Evolutionary conservation across 805 yeast species (phyloP).

Genomic region (Lipomyces yamanashiensis): DNA sequence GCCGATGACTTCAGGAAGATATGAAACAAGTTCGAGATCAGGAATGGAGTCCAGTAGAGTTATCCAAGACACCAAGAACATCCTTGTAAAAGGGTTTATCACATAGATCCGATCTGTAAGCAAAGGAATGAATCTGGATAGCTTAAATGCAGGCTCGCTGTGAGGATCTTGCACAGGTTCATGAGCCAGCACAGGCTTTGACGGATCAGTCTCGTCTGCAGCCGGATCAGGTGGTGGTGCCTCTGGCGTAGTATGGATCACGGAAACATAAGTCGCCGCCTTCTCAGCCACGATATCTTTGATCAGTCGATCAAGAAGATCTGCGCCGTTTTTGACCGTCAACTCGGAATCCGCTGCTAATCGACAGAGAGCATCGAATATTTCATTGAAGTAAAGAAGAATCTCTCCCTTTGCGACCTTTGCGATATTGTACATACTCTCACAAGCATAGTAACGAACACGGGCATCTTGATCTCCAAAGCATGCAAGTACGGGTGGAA

Average conservation of each 20-base stretch:
- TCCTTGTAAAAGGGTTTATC: constrained; percentile 88
- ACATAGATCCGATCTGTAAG: constrained; percentile 88
- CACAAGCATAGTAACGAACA: constrained; percentile 96
- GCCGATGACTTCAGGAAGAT: constrained; percentile 85
- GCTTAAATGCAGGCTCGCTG: constrained; percentile 75
- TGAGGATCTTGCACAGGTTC: constrained; percentile 41
- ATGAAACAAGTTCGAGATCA: constrained; percentile 82
- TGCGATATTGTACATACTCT: constrained; percentile 91
- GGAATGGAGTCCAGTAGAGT: constrained; percentile 92
- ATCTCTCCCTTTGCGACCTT: constrained; percentile 97
- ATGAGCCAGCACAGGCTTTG: constrained; percentile 42
- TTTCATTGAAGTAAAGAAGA: constrained; percentile 86
- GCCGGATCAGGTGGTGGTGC: constrained; percentile 27
- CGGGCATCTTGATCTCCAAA: constrained; percentile 98
- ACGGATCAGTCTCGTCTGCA: constrained; percentile 37
- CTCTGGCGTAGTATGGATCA: constrained; percentile 52
- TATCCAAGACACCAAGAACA: constrained; percentile 92
- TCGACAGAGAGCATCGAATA: constrained; percentile 90
- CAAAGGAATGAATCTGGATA: constrained; percentile 88
- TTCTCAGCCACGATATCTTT: constrained; percentile 95
- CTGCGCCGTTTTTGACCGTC: constrained; percentile 94
- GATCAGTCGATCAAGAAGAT: constrained; percentile 82
- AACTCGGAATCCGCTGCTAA: constrained; percentile 58
- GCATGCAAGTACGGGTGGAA: constrained; percentile 92
- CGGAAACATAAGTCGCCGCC: constrained; percentile 83